These are phyloP conservation scores for Acer negundo DNA, from an alignment of 345 rosid genomes.

Conservation along the genomic window DNA sequence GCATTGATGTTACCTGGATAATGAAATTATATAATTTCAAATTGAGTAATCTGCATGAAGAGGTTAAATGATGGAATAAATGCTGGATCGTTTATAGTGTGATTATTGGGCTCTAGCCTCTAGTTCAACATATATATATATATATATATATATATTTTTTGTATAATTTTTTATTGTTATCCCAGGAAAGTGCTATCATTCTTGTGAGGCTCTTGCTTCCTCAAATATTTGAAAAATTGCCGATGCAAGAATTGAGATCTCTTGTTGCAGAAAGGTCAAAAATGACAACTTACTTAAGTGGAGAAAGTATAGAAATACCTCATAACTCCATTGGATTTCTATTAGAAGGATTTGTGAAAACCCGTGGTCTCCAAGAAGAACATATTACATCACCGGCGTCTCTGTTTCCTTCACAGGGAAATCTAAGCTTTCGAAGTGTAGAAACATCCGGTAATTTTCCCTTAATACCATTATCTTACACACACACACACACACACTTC, in stretches of 20 bases:
- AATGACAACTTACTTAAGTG: conserved; percentile 55
- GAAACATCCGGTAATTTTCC: conserved; percentile 56
- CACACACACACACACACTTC: background rate
- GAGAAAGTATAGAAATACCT: conserved; percentile 73
- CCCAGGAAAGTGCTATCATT: conserved; percentile 85
- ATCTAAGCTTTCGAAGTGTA: conserved; percentile 51
- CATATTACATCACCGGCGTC: conserved; percentile 66
- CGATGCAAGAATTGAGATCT: conserved; percentile 79
- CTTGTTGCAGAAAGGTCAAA: conserved; percentile 67
- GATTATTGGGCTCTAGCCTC: conserved; percentile 8
- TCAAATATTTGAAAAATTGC: conserved; percentile 76
- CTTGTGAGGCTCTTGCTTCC: conserved; percentile 85
- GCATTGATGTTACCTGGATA: background rate
- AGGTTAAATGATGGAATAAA: background rate
- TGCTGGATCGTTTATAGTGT: background rate
- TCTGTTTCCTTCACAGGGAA: conserved; percentile 47
- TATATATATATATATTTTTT: too few species aligned
- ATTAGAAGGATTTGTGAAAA: conserved; percentile 75
- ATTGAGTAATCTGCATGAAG: background rate
- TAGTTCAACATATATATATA: background rate
- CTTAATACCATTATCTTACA: background rate
- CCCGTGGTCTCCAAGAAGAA: conserved; percentile 58
- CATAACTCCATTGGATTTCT: conserved; percentile 65
- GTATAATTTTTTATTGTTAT: background rate
- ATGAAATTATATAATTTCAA: background rate